phyloP scores from a whole-genome alignment of 495 filamentous ascomycete genomes.

The Neurospora sp. region DNA sequence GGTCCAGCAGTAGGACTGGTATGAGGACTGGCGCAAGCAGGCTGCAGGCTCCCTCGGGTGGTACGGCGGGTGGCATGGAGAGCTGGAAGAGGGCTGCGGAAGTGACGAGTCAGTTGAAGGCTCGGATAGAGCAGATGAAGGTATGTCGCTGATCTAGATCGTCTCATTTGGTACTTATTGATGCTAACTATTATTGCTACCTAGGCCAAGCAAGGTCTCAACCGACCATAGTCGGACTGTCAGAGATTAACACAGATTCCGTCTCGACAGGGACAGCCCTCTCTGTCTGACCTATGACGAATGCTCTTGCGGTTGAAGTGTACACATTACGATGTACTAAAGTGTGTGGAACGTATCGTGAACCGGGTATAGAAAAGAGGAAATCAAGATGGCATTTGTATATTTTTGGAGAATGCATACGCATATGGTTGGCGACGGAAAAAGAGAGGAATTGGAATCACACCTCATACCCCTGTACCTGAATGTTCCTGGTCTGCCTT shows the following conservation, averaged over 20 bases:
- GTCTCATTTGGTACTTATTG: neutral
- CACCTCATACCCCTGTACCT: neutral
- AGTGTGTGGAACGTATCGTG: neutral
- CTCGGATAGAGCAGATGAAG: slow-evolving; percentile 79
- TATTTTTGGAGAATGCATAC: neutral
- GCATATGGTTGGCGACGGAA: neutral
- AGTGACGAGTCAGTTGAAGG: slow-evolving; percentile 94
- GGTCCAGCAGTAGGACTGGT: slow-evolving; percentile 26
- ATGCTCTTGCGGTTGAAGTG: neutral
- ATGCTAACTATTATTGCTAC: neutral
- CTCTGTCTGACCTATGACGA: neutral
- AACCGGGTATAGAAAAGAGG: neutral
- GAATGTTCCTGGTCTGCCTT: neutral
- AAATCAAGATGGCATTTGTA: neutral
- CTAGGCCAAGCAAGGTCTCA: slow-evolving; percentile 27
- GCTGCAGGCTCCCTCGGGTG: neutral
- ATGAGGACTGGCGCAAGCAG: slow-evolving; percentile 37
- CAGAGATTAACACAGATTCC: neutral
- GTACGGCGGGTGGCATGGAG: slow-evolving; percentile 47
- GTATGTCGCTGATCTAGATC: slow-evolving; percentile 16
- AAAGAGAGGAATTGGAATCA: neutral
- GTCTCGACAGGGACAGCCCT: neutral
- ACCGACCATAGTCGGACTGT: slow-evolving; percentile 12
- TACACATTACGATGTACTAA: neutral
- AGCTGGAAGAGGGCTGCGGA: slow-evolving; percentile 98